Base-by-base conservation (phyloP, 768 basidiomycete species). In the Mrakia gelida region DNA sequence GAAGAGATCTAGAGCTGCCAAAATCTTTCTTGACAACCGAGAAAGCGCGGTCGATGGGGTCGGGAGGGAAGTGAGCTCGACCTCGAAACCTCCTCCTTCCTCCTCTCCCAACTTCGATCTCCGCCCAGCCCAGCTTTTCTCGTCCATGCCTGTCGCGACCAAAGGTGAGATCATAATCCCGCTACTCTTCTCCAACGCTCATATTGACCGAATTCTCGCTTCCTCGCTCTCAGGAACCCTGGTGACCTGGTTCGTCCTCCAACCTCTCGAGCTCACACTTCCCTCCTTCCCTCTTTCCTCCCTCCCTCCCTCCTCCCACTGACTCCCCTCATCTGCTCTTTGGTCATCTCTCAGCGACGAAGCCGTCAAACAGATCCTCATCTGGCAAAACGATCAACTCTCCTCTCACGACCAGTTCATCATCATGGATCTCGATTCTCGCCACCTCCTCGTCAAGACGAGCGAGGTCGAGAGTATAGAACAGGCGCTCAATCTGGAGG, bases 391-490 rank as follows among this genome's bases (percentile, higher is more conserved):
- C 68, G 78, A 75, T 26, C 15, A 49, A 49, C 68, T 71, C 16
- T 23, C 78, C 21, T 26, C 61, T 10, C 30, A 71, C 9, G 74
- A 79, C 3, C 73, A 79, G 52, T 79, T 79, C 61, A 76, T 79
- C 73, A 75, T 79, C 68, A 34, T 67, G 30, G 78, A 79, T 34
- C 61, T 79, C 34, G 78, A 79, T 41, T n/a, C 74, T 15, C 32
- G 61, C 15, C 78, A 79, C 43, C 68, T 79, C 21, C 65, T 79
- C 68, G 70, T 79, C 68, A 79, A 79, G 61, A 79, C 78, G 61
- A 34, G n/a, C n/a, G 68, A 75, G 49, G 59, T 75, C 54, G 59
- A 70, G 11, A 16, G 18, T 1, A 71, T 75, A 34, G 78, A 79
- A 43, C 41, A 72, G 21, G 56, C 16, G 0, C 30, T 79, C 15